phyloP scores from a whole-genome alignment of 495 filamentous ascomycete genomes.

The Halenospora varia region DNA sequence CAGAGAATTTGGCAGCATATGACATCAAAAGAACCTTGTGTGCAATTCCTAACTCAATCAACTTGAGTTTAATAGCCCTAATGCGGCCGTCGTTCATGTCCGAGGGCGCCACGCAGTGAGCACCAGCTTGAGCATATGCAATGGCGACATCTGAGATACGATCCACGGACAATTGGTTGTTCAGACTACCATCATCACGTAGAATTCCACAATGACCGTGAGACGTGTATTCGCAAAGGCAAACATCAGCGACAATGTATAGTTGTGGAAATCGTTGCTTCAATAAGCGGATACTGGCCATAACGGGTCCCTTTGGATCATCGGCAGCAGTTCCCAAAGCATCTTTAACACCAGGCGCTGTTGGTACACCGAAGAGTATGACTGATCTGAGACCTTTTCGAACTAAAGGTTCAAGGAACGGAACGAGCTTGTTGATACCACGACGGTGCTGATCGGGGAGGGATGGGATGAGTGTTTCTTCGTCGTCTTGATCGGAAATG shows the following conservation, averaged over 20 bases:
- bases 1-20: conserved; percentile 95
- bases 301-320: conserved; percentile 88
- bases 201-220: conserved; percentile 97
- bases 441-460: conserved; percentile 84
- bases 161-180: conserved; percentile 88
- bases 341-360: conserved; percentile 77
- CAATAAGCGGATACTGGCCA: conserved; percentile 75
- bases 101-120: conserved; percentile 92
- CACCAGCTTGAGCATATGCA: conserved; percentile 88
- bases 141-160: conserved; percentile 90
- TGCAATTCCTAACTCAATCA: conserved; percentile 86
- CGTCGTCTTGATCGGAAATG: conserved; percentile 88
- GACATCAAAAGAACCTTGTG: conserved; percentile 92
- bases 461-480: conserved; percentile 85
- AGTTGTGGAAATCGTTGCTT: conserved; percentile 79
- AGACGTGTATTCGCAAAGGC: conserved; percentile 98
- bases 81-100: conserved; percentile 99
- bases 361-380: conserved; percentile 91
- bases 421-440: conserved; percentile 79
- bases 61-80: conserved; percentile 90
- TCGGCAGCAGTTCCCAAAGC: conserved; percentile 90
- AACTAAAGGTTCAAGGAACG: conserved; percentile 81
- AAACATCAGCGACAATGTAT: conserved; percentile 89
- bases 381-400: conserved; percentile 86
- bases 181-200: conserved; percentile 83